Base-by-base conservation (phyloP, 306 rosid species). In the Coriaria nepalensis region DNA sequence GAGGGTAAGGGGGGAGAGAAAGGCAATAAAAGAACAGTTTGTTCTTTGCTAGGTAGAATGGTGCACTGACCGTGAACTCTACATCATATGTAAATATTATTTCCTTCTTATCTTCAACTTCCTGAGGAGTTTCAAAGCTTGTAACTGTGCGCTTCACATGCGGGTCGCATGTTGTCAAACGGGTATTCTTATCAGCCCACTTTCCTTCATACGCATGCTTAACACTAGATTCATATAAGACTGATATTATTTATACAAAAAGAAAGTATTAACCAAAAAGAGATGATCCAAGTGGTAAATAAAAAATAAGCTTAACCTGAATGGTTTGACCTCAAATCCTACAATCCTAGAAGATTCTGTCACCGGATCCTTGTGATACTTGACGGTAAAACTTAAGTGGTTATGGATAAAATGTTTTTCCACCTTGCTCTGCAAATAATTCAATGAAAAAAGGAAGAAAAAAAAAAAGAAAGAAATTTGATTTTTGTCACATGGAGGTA, bases 291-390 rank as follows among this genome's bases (percentile, higher is more conserved):
- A 40, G 13, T n/a, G 34, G 14, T 15, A 43, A 4, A 6, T 15
- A 10, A 60, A 58, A 53, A 49, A 39, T 41, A 43, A 59, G 15
- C 8, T 55, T 40, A 54, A 83, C 94, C 88, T 83, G 80, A 73
- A 83, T 41, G 88, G 82, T 38, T 74, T 74, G 64, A 83, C 88
- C 76, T 83, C 94, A 67, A 83, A 83, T 64, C 86, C 88, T 2
- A 83, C 94, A 6, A 83, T 83, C 78, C 88, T 77, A 35, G 88
- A 72, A 47, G 44, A 56, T 56, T 83, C 82, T 43, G 75, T 79
- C 50, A 72, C 43, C 53, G 62, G 73, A 74, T 79, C 94, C 57
- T 67, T 71, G 54, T 83, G 94, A 74, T 57, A 69, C 74, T 79
- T 83, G 38, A 83, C 80, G 42, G 58, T 57, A 64, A 83, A 83